phyloP scores from a whole-genome alignment of 441 rosid genomes.

The Capsella rubella region DNA sequence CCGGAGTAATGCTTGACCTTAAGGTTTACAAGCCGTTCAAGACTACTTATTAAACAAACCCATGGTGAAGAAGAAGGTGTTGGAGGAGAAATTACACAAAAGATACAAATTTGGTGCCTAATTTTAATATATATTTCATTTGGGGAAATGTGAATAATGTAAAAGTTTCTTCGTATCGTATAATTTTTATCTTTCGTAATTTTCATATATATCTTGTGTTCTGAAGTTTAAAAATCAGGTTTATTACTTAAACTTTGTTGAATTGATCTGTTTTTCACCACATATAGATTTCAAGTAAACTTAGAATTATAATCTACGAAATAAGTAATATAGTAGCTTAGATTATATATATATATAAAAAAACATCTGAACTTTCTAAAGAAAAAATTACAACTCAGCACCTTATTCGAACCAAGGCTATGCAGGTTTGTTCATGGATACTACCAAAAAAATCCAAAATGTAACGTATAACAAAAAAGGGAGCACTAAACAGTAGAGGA shows the following conservation, averaged over 20 bases:
- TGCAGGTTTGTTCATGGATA: too few species aligned
- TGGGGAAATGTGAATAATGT: constrained; percentile 44
- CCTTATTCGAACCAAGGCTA: too few species aligned
- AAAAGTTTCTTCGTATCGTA: constrained; percentile 15
- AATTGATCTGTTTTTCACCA: not conserved
- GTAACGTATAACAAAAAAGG: too few species aligned
- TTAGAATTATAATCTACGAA: too few species aligned
- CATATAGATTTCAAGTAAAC: not conserved
- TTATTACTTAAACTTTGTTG: not conserved
- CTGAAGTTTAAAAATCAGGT: not conserved
- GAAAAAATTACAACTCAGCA: too few species aligned
- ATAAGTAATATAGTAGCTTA: not conserved
- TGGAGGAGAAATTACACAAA: constrained; percentile 7
- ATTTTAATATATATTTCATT: constrained; percentile 26
- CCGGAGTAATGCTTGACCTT: constrained; percentile 70
- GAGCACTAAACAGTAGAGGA: too few species aligned
- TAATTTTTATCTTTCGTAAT: constrained; percentile 11
- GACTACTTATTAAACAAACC: constrained; percentile 48
- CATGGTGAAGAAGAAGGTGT: not conserved
- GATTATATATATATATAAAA: too few species aligned
- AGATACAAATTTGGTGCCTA: constrained; percentile 19
- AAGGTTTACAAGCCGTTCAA: constrained; percentile 73
- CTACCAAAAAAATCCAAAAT: too few species aligned
- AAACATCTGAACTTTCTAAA: too few species aligned
- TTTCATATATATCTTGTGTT: not conserved